A percentile compares a stretch with the other conserved stretches of the same genome.
phyloP scores from a whole-genome alignment of 371 early-diverging fungal species.

The Rhizopus delemar region DNA sequence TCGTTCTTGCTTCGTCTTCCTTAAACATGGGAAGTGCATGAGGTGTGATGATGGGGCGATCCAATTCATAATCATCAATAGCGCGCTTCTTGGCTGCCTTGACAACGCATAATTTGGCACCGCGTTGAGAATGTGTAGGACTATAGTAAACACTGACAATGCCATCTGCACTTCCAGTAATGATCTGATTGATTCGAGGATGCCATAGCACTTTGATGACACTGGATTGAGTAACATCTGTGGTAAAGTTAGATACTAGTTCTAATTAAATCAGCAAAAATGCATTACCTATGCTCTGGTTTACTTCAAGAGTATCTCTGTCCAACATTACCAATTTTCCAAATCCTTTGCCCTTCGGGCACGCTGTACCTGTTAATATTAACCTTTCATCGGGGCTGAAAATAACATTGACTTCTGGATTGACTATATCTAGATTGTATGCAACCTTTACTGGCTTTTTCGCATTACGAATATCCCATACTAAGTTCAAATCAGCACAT shows the following conservation, averaged over 20 bases:
- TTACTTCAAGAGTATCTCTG: slow-evolving; percentile 64
- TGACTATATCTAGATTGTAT: slow-evolving; percentile 63
- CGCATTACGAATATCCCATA: slow-evolving; percentile 89
- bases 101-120: slow-evolving; percentile 72
- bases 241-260: not conserved
- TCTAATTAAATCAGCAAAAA: not conserved
- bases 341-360: slow-evolving; percentile 68
- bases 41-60: slow-evolving; percentile 82
- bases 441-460: slow-evolving; percentile 65
- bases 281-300: slow-evolving; percentile 53
- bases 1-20: slow-evolving; percentile 64
- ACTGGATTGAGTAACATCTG: slow-evolving; percentile 61
- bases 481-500: slow-evolving; percentile 28
- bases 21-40: slow-evolving; percentile 88
- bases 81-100: slow-evolving; percentile 68
- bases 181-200: slow-evolving; percentile 83
- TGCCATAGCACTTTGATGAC: slow-evolving; percentile 87
- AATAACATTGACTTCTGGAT: slow-evolving; percentile 82
- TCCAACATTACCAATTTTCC: slow-evolving; percentile 75
- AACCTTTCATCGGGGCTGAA: slow-evolving; percentile 85
- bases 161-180: slow-evolving; percentile 80
- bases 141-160: slow-evolving; percentile 78
- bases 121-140: slow-evolving; percentile 68
- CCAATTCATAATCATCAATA: slow-evolving; percentile 67
- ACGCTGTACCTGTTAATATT: slow-evolving; percentile 72